These are phyloP conservation scores for Chalaropsis ovoidea DNA, from an alignment of 2,329 filamentous ascomycete species.

Conservation along the genomic window DNA sequence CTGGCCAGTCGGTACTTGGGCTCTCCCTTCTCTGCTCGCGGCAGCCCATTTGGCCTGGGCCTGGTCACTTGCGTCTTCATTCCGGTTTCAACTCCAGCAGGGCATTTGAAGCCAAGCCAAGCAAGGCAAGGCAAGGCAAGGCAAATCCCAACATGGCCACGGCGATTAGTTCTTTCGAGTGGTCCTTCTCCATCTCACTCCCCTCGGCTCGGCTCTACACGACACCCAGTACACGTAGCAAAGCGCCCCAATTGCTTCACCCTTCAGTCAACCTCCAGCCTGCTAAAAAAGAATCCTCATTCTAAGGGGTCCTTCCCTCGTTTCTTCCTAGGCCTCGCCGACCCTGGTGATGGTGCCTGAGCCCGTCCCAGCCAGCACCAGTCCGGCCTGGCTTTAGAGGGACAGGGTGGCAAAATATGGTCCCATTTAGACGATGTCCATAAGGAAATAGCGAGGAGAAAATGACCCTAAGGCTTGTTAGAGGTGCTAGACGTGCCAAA, in stretches of 20 bases:
- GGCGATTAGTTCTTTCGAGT: too few relatives aligned
- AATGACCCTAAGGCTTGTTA: background rate
- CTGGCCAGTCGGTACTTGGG: background rate
- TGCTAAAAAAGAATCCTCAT: background rate
- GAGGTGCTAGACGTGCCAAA: constrained; percentile 9
- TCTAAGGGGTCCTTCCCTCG: constrained; percentile 11
- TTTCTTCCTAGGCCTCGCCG: constrained; percentile 1
- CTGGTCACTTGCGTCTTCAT: background rate
- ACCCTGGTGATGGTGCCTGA: constrained; percentile 13
- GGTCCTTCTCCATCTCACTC: background rate
- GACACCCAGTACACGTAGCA: too few relatives aligned
- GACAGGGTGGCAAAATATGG: constrained; percentile 4
- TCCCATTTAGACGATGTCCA: background rate
- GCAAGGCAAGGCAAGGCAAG: background rate
- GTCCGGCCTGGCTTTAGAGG: constrained; percentile 1
- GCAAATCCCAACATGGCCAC: background rate
- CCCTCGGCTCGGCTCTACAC: too few relatives aligned
- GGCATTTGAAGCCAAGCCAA: background rate
- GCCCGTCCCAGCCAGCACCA: background rate
- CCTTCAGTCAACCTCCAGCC: background rate
- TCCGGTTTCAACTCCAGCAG: background rate
- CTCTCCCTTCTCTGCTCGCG: constrained; percentile 3
- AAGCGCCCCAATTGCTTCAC: too few relatives aligned
- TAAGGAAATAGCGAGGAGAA: background rate
- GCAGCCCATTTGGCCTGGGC: background rate